Evolutionary conservation across 345 rosid species (phyloP).

Genomic region (Pugionium dolabratum): DNA sequence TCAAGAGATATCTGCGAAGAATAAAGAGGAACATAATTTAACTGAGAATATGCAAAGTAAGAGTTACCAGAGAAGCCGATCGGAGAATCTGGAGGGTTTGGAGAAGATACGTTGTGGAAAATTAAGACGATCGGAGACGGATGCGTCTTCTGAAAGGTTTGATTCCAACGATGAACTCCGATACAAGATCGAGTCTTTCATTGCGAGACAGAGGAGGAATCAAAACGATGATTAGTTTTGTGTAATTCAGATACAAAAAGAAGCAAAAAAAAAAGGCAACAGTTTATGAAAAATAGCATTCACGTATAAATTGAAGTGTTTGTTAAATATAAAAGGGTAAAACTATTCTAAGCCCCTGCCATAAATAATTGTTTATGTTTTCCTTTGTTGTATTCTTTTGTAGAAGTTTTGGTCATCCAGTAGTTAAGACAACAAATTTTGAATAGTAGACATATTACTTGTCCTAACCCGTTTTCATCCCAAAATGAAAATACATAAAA

Average conservation of each 20-base stretch:
- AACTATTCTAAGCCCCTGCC: slow-evolving; percentile 11
- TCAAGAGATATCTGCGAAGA: slow-evolving; percentile 21
- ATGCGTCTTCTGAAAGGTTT: slow-evolving; percentile 37
- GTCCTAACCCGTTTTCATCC: too few relatives aligned
- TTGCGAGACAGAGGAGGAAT: slow-evolving; percentile 76
- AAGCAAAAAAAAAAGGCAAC: neutral
- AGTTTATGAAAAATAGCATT: slow-evolving; percentile 18
- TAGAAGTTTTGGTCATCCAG: slow-evolving; percentile 4
- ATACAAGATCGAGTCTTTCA: slow-evolving; percentile 67
- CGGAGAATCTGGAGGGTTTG: slow-evolving; percentile 44
- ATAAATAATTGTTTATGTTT: slow-evolving; percentile 3
- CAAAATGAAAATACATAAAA: too few relatives aligned
- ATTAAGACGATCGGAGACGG: slow-evolving; percentile 36
- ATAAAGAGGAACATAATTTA: slow-evolving; percentile 8
- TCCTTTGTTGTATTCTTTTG: slow-evolving; percentile 2
- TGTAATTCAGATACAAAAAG: slow-evolving; percentile 22
- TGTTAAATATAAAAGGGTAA: slow-evolving; percentile 15
- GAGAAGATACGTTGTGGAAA: slow-evolving; percentile 38
- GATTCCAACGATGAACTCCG: slow-evolving; percentile 65
- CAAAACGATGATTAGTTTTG: slow-evolving; percentile 61
- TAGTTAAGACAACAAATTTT: neutral
- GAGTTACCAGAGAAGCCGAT: slow-evolving; percentile 50
- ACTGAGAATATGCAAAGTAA: neutral
- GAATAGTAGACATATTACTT: too few relatives aligned
- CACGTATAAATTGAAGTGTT: slow-evolving; percentile 20